Conservation (phyloP, 1,284 basidiomycete species). For the Inonotus obliquus region DNA sequence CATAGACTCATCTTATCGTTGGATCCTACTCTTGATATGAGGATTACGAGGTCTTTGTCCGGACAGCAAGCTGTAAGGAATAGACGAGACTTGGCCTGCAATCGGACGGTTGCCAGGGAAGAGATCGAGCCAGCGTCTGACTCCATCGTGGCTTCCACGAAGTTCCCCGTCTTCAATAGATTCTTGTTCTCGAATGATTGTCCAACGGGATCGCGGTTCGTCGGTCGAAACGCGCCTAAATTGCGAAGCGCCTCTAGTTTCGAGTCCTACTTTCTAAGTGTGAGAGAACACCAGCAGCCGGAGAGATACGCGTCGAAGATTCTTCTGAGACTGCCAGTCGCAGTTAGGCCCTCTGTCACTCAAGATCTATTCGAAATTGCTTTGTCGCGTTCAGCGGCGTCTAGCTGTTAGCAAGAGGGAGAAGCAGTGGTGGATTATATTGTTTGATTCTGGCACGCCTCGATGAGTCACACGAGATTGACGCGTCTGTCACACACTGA, state of each 20-base stretch:
- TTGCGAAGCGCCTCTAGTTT: neutral
- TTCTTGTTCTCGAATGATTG: neutral
- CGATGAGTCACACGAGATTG: slow-evolving; percentile 9
- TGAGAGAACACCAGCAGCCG: neutral
- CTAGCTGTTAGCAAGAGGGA: too few species aligned
- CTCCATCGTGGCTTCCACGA: slow-evolving; percentile 30
- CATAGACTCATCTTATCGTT: slow-evolving; percentile 68
- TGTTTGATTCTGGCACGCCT: too few species aligned
- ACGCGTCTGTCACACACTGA: neutral
- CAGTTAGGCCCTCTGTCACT: too few species aligned
- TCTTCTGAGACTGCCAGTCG: too few species aligned
- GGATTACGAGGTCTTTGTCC: slow-evolving; percentile 73
- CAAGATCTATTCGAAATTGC: too few species aligned
- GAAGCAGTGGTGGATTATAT: neutral
- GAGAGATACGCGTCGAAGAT: neutral
- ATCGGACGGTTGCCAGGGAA: slow-evolving; percentile 51
- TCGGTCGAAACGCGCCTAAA: neutral
- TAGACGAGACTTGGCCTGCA: slow-evolving; percentile 54
- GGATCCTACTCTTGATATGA: slow-evolving; percentile 59
- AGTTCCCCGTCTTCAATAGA: neutral
- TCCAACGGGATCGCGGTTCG: neutral
- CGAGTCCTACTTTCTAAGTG: neutral
- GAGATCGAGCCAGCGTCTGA: slow-evolving; percentile 30
- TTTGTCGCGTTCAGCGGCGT: too few species aligned
- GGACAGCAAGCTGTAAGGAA: slow-evolving; percentile 70